These are phyloP conservation scores for Leccinum subfulvum DNA, from an alignment of 1,284 basidiomycete species.

Conservation along the genomic window DNA sequence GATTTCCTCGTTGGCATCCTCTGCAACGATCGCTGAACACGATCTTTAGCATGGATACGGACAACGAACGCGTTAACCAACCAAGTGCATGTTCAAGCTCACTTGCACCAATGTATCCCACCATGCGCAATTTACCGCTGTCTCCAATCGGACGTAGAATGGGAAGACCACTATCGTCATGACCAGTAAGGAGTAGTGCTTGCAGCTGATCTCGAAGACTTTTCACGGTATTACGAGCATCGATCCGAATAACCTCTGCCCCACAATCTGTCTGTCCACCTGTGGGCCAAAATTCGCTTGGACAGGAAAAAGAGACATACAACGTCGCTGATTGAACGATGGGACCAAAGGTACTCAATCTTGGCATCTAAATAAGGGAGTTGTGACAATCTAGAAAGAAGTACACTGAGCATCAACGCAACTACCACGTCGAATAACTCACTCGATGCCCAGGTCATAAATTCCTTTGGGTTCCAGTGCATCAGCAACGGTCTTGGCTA, in stretches of 20 bases:
- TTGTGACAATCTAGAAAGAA: conserved; percentile 53
- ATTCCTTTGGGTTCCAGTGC: conserved; percentile 92
- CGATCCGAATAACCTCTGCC: conserved; percentile 66
- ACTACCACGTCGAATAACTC: conserved; percentile 26
- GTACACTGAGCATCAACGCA: background rate
- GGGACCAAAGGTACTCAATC: conserved; percentile 85
- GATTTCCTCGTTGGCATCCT: conserved; percentile 65
- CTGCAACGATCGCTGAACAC: conserved; percentile 67
- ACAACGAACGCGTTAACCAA: conserved; percentile 38
- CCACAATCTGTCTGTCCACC: conserved; percentile 56
- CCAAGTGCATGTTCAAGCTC: conserved; percentile 94
- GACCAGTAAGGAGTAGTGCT: conserved; percentile 54
- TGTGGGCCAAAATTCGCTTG: background rate
- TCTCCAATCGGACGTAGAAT: conserved; percentile 57
- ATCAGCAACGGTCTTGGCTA: conserved; percentile 93
- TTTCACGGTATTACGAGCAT: conserved; percentile 69
- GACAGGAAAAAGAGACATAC: conserved; percentile 43
- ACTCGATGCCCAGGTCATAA: conserved; percentile 94
- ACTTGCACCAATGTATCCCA: conserved; percentile 91
- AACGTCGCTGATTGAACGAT: conserved; percentile 70
- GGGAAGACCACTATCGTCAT: conserved; percentile 88
- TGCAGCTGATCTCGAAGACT: conserved; percentile 69
- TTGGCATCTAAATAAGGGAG: conserved; percentile 91
- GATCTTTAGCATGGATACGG: background rate
- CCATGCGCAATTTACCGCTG: conserved; percentile 59